Base-by-base conservation (phyloP, 305 asterid species). In the Vinca major region DNA sequence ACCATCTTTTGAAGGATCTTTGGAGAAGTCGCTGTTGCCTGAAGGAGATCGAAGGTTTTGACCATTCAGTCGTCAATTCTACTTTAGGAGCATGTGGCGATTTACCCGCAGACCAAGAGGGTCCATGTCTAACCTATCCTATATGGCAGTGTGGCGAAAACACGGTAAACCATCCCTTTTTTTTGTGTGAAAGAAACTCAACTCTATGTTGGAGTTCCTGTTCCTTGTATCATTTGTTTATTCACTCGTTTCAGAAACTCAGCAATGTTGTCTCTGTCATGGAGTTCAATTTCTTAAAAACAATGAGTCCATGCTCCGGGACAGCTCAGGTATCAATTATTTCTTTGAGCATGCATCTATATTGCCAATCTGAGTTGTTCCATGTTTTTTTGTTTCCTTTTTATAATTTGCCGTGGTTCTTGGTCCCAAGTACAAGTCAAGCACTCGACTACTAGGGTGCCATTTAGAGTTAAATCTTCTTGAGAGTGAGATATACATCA, bases 21-120 rank as follows among this genome's bases (percentile, higher is more conserved):
- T 92, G 98, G 98, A 78, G 72, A 78, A 92, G 98, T 71, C 95
- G 92, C 6, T 33, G 87, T 71, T 83, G 87, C 90, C 80, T 92
- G 84, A 74, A 81, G 72, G 88, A 82, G 26, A 75, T 92, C 49
- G 98, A 92, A 81, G 97, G 95, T 53, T 87, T 92, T 77, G 95
- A 88, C 77, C 96, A 90, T 80, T 79, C 95, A 56, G 60, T 77
- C 20, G 90, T 82, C 71, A 92, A 92, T 75, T 77, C 82, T 53
- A 81, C 86, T 49, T 70, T 92, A 75, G 98, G 98, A 45, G 97
- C 88, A 39, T 92, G 96, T 74, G 97, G 97, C 14, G 87, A 80
- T 80, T 82, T 85, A 77, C 91, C 95, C 13, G 72, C 66, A 66
- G 75, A 86, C 61, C 88, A 85, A 74, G 85, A 81, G n/a, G 56